phyloP scores from a whole-genome alignment of 805 yeast species.

The Komagataella mondaviorum region DNA sequence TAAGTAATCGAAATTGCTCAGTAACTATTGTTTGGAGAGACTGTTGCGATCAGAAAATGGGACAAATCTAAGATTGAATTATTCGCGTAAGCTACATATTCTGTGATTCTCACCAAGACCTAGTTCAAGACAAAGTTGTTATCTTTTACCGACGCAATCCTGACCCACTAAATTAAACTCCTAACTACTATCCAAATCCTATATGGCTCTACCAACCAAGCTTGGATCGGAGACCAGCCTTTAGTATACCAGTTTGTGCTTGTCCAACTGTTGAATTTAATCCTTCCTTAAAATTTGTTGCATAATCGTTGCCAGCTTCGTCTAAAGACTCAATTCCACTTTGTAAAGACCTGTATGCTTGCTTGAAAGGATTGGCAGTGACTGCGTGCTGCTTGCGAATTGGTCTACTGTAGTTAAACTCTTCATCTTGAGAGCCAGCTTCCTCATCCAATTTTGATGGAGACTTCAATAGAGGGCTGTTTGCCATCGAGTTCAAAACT shows the following conservation, averaged over 20 bases:
- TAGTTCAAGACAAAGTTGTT: not conserved
- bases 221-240: constrained; percentile 36
- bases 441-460: constrained; percentile 1
- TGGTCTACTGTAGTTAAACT: constrained; percentile 32
- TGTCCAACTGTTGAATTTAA: constrained; percentile 37
- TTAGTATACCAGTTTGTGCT: constrained; percentile 34
- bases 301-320: constrained; percentile 42
- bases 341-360: constrained; percentile 30
- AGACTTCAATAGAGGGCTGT: constrained; percentile 1
- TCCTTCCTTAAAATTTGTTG: constrained; percentile 36
- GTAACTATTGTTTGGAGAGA: too few relatives aligned
- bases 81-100: too few relatives aligned
- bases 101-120: too few relatives aligned
- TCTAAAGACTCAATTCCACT: constrained; percentile 39
- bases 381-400: constrained; percentile 14
- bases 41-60: too few relatives aligned
- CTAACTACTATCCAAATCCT: not conserved
- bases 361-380: constrained; percentile 4
- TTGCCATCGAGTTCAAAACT: not conserved
- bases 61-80: too few relatives aligned
- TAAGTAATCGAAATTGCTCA: not conserved
- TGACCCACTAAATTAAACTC: not conserved
- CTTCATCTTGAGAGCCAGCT: constrained; percentile 3
- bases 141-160: not conserved
- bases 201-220: constrained; percentile 20